Percentiles rank a stretch among this genome's conserved stretches.
Conservation (phyloP, 2,329 filamentous ascomycete species). For the Pseudogymnoascus sp. region DNA sequence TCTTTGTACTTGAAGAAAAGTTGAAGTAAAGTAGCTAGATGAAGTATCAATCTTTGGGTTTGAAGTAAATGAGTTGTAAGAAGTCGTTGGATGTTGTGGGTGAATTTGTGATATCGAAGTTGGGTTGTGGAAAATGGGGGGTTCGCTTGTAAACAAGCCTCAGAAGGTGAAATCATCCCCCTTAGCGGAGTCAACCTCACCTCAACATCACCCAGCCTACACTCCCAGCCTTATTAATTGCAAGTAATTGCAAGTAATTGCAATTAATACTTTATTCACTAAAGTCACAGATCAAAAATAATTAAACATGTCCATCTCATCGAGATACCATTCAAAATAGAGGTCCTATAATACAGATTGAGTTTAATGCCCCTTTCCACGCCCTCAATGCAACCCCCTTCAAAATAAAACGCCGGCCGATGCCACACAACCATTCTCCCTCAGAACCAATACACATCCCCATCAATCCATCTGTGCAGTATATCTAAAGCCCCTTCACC, state of each 20-base stretch:
- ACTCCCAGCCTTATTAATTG: background rate
- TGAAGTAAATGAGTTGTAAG: background rate
- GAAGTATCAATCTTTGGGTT: background rate
- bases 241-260: background rate
- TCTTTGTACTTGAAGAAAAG: background rate
- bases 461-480: background rate
- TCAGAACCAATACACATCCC: background rate
- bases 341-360: background rate
- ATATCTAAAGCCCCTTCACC: background rate
- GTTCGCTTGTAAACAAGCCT: background rate
- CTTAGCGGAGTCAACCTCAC: background rate
- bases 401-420: background rate
- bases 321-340: background rate
- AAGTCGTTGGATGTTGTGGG: background rate
- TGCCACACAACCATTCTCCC: background rate
- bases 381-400: background rate
- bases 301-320: background rate
- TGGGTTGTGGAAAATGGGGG: background rate
- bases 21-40: background rate
- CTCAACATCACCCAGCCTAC: background rate
- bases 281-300: background rate
- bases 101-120: background rate
- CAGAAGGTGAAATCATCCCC: background rate
- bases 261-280: background rate
- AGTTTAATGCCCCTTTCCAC: background rate